Percentiles rank a stretch among this genome's conserved stretches.
phyloP scores from a whole-genome alignment of 306 rosid genomes.

The Cucumis cinereus region DNA sequence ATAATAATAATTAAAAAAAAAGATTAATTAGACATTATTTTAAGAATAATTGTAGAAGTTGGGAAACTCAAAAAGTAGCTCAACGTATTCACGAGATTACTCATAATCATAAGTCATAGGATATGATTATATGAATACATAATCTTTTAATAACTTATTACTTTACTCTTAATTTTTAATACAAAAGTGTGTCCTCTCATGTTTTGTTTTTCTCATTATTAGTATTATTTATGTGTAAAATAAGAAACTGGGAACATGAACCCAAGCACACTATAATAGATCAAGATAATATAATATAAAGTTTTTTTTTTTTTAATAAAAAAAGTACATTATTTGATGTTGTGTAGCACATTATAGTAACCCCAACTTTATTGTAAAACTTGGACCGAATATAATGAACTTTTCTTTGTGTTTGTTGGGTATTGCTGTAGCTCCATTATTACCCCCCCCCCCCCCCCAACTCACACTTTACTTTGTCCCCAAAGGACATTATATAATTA shows the following conservation, averaged over 20 bases:
- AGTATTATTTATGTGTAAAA: not conserved
- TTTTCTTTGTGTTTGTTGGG: not conserved
- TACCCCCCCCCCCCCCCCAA: not conserved
- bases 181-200: not conserved
- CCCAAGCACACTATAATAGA: not conserved
- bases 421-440: not conserved
- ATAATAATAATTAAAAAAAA: too few species aligned
- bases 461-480: not conserved
- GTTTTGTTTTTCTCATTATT: not conserved
- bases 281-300: not conserved
- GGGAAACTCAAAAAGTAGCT: not conserved
- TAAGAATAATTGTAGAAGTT: not conserved
- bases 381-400: slow-evolving; percentile 2
- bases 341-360: not conserved
- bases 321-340: not conserved
- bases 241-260: not conserved
- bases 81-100: not conserved
- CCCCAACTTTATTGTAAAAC: not conserved
- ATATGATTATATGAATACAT: not conserved
- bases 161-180: not conserved
- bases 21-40: not conserved
- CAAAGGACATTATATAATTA: not conserved
- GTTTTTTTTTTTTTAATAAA: not conserved
- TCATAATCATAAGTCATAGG: not conserved
- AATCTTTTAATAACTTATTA: too few species aligned